Conservation (phyloP, 1,139 yeast species). For the Nematodospora anomalae region DNA sequence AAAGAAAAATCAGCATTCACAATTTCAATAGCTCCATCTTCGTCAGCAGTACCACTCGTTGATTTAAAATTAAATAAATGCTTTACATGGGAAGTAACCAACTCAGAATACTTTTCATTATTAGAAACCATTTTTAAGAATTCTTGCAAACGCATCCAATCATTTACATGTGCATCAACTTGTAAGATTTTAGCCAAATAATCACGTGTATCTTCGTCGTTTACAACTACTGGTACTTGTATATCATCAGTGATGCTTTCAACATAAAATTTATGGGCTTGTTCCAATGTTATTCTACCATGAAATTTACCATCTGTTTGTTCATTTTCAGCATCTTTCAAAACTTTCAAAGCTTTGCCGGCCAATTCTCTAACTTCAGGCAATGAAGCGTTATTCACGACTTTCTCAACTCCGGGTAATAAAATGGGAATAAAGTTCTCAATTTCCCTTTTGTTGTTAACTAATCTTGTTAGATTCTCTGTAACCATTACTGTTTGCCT, state of each 20-base stretch:
- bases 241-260: slow-evolving; percentile 34
- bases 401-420: slow-evolving; percentile 87
- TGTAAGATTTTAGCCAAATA: slow-evolving; percentile 61
- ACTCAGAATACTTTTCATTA: slow-evolving; percentile 36
- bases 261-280: slow-evolving; percentile 49
- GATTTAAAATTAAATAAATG: slow-evolving; percentile 65
- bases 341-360: slow-evolving; percentile 74
- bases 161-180: slow-evolving; percentile 84
- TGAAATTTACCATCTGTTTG: slow-evolving; percentile 70
- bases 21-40: slow-evolving; percentile 67
- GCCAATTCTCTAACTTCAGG: slow-evolving; percentile 98
- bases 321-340: slow-evolving; percentile 76
- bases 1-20: slow-evolving; percentile 93
- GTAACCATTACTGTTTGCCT: slow-evolving; percentile 96
- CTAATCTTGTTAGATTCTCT: slow-evolving; percentile 93
- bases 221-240: slow-evolving; percentile 20
- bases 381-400: slow-evolving; percentile 83
- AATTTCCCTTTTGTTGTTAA: slow-evolving; percentile 90
- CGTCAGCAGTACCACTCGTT: slow-evolving; percentile 62
- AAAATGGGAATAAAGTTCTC: slow-evolving; percentile 83
- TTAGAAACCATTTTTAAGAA: slow-evolving; percentile 35
- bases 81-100: slow-evolving; percentile 57
- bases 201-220: slow-evolving; percentile 26
- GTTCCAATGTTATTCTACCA: slow-evolving; percentile 63
- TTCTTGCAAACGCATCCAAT: slow-evolving; percentile 73